phyloP scores from a whole-genome alignment of 176 grass and related monocot species.

The Lolium perenne region DNA sequence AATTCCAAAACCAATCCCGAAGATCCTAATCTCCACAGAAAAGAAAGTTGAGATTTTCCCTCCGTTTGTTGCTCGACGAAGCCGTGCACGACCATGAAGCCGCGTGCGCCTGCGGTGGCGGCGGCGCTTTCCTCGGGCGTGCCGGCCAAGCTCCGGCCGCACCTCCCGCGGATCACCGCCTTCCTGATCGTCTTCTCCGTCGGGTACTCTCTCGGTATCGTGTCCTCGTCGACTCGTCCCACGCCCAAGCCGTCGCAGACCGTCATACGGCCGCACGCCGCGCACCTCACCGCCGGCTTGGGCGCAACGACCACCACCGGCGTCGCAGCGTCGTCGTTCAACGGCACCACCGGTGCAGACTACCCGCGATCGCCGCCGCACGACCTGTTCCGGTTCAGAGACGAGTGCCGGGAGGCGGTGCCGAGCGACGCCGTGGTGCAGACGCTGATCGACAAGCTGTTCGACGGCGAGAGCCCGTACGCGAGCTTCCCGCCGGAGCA shows the following conservation, averaged over 20 bases:
- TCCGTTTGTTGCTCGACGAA: not conserved
- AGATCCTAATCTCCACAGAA: slow-evolving; percentile 12
- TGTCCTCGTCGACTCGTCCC: slow-evolving; percentile 54
- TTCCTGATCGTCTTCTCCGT: slow-evolving; percentile 72
- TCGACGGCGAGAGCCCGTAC: slow-evolving; percentile 83
- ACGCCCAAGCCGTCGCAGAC: slow-evolving; percentile 37
- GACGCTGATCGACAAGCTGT: slow-evolving; percentile 62
- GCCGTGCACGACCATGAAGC: slow-evolving; percentile 56
- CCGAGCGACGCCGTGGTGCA: slow-evolving; percentile 50
- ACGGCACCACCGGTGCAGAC: not conserved
- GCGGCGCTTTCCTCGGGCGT: not conserved
- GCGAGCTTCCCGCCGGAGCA: slow-evolving; percentile 62
- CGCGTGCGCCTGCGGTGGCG: slow-evolving; percentile 13
- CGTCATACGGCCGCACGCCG: slow-evolving; percentile 33
- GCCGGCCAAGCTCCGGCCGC: slow-evolving; percentile 40
- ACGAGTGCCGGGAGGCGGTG: slow-evolving; percentile 59
- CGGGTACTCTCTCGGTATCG: slow-evolving; percentile 75
- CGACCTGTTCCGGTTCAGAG: slow-evolving; percentile 79
- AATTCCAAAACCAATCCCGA: slow-evolving; percentile 10
- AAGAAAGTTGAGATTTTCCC: slow-evolving; percentile 14
- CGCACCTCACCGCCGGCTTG: slow-evolving; percentile 30
- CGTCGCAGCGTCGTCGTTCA: not conserved
- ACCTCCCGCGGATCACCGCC: slow-evolving; percentile 46
- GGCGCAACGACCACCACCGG: not conserved
- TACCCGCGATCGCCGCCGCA: slow-evolving; percentile 48